Evolutionary conservation across 2,329 filamentous ascomycete genomes (phyloP), one percentile per base, ranked within the genome.

Genomic region (Paecilomyces variotii): DNA sequence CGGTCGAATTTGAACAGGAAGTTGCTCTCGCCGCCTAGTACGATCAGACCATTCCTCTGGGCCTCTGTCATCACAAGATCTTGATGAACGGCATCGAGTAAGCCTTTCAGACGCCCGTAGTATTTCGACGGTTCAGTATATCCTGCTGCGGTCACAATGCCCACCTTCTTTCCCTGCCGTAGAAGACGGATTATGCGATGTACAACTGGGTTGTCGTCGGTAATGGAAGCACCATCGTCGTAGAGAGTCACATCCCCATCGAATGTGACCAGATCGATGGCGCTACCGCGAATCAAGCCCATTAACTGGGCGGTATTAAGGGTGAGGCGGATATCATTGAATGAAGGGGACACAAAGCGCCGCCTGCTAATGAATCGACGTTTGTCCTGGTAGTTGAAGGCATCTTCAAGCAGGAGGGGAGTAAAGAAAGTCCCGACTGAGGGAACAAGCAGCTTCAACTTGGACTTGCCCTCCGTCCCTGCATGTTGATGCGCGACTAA

Each of bases 181-280:
- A 99, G 83, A 14, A 99, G 85, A 61, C 87, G 86, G 57, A 86
- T 67, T 53, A 87, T 83, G 9, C 84, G 81, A 2, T 78, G 78
- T 56, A 97, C 91, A 14, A 96, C 85, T 0, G 91, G 89, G 71
- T 89, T 96, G 14, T 84, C 80, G 0, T 86, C 80, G 57, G 87
- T 85, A 7, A 99, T 80, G 63, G 85, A 90, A 67, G 91, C 82
- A 11, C 94, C 94, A 69, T 99, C 89, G 59, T 91, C 89, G 72
- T 99, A 99, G 25, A 99, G 82, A 0, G 94, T 99, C 55, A 99
- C 91, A 75, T 99, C 94, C 74, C 94, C 94, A 74, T 99, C 94
- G 71, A 99, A 99, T 0, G 94, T 99, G 57, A 96, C 87, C 3
- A 99, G 32, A 65, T 94, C 86, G 7, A 97, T 81, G 3, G 85